These are phyloP conservation scores for Arthrobotrys musiformis DNA, from an alignment of 2,329 filamentous ascomycete genomes.

Conservation along the genomic window DNA sequence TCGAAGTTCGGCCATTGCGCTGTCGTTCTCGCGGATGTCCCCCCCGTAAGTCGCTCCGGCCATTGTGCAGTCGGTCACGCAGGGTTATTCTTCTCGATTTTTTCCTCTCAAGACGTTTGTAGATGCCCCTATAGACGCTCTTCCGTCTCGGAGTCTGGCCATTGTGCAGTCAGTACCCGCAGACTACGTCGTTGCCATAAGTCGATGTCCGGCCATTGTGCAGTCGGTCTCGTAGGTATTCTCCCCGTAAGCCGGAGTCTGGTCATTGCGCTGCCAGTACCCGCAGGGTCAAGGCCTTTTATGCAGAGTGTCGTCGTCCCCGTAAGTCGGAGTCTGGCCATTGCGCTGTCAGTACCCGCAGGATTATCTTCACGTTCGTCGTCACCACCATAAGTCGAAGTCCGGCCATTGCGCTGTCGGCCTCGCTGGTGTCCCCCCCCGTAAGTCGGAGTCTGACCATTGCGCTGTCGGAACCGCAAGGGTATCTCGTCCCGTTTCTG, in stretches of 20 bases:
- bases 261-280: not conserved
- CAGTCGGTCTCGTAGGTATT: not conserved
- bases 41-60: not conserved
- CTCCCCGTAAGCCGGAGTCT: not conserved
- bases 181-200: not conserved
- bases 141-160: not conserved
- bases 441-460: too few species aligned
- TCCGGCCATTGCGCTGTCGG: too few species aligned
- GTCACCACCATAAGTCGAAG: too few species aligned
- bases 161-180: not conserved
- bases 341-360: not conserved
- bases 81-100: not conserved
- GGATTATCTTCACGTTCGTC: too few species aligned
- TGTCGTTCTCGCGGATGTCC: not conserved
- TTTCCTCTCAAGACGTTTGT: too few species aligned
- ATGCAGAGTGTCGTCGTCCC: too few species aligned
- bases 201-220: not conserved
- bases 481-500: too few species aligned
- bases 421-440: too few species aligned
- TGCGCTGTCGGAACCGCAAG: too few species aligned
- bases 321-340: not conserved
- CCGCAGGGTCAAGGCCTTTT: not conserved
- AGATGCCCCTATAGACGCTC: too few species aligned
- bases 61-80: not conserved
- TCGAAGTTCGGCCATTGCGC: not conserved